Evolutionary conservation across 305 asterid species (phyloP), one percentile per base, ranked within the genome.

Genomic region (Vinca major): DNA sequence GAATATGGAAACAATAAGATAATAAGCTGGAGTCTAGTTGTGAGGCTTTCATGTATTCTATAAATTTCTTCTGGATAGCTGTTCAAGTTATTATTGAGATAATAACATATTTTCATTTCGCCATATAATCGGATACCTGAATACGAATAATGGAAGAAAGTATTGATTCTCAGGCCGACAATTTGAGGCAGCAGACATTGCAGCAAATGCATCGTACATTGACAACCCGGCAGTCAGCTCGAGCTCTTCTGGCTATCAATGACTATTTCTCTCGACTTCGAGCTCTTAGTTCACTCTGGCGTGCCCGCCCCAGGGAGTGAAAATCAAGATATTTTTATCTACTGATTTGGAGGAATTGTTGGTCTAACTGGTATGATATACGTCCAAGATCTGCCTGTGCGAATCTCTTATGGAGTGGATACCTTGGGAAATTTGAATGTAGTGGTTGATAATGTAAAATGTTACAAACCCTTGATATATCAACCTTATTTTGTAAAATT

Each of bases 271-370:
- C 79, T n/a, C 73, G 81, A 19, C 81, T 78, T 11, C 74, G 81
- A 21, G 81, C 81, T 3, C 79, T 78, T 58, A 78, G 81, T 69
- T 73, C 81, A 33, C 79, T 78, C 36, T 78, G 81, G 81, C 81
- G 73, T 55, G 81, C 81, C 62, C 78, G 81, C 7, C 81, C 81
- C 63, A 65, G 79, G n/a, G 81, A 78, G 67, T 77, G 53, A 62
- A 57, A 39, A 17, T 26, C 10, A 49, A 19, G 41, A 45, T 62
- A 44, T 26, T 36, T 17, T 7, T 26, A 17, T 48, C 7, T 21
- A 10, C 16, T 21, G 40, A 21, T 26, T 4, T 10, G 40, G 8
- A 56, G 33, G 62, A 13, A 56, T 20, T 3, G 47, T 13, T 4
- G 44, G 20, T 33, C 11, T 58, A 58, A 36, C 62, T 26, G 62